Evolutionary conservation across 495 filamentous ascomycete species (phyloP).

Genomic region (Penicillium taxi): DNA sequence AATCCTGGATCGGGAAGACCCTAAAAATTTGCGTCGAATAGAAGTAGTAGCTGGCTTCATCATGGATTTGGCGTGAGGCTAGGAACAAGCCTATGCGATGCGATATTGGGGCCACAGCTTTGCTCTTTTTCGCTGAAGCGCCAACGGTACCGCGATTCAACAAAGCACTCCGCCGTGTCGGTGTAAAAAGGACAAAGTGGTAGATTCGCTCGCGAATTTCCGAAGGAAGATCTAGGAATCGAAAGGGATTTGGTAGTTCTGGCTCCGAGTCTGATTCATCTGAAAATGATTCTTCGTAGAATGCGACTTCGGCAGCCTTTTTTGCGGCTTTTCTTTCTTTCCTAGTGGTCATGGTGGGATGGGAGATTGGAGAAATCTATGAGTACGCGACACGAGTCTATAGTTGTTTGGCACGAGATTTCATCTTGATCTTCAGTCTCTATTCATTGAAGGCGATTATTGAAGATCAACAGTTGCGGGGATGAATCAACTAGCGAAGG

Average conservation of each 20-base stretch:
- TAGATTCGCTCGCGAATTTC: slow-evolving; percentile 72
- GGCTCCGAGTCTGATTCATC: slow-evolving; percentile 8
- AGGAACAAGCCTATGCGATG: slow-evolving; percentile 55
- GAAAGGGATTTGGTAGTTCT: slow-evolving; percentile 43
- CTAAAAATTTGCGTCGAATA: slow-evolving; percentile 71
- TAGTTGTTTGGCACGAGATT: slow-evolving; percentile 5
- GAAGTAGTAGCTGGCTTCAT: slow-evolving; percentile 66
- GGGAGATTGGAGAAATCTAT: slow-evolving; percentile 10
- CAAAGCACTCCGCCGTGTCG: slow-evolving; percentile 22
- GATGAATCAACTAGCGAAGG: no score
- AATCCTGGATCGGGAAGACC: slow-evolving; percentile 65
- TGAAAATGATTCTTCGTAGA: slow-evolving; percentile 9
- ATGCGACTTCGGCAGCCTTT: slow-evolving; percentile 5
- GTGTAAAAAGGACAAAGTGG: slow-evolving; percentile 49
- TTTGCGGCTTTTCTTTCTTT: slow-evolving; percentile 10
- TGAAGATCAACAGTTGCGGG: no score
- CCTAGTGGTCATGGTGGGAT: slow-evolving; percentile 16
- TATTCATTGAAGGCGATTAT: slow-evolving; percentile 4
- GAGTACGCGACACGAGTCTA: slow-evolving; percentile 13
- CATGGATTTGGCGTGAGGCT: slow-evolving; percentile 54
- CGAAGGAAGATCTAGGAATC: slow-evolving; percentile 67
- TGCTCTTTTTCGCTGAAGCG: slow-evolving; percentile 66
- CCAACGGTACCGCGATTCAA: slow-evolving; percentile 49
- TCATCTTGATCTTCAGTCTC: slow-evolving; percentile 12
- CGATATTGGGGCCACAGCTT: slow-evolving; percentile 38